phyloP scores from a whole-genome alignment of 73 alveolate genomes.

The Paramecium tetraurelia region DNA sequence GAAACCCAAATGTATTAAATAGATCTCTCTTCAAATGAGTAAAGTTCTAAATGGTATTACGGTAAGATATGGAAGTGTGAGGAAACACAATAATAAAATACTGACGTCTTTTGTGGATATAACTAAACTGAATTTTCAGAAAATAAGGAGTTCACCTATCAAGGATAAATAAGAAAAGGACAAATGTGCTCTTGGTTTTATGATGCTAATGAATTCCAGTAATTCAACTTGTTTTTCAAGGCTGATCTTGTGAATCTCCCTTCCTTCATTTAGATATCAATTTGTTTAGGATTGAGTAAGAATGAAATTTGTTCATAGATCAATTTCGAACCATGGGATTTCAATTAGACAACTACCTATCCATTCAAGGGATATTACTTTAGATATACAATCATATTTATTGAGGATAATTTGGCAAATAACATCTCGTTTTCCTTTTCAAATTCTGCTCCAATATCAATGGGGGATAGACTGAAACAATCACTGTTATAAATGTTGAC shows the following conservation, averaged over 20 bases:
- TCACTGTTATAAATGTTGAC: background rate
- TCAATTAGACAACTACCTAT: background rate
- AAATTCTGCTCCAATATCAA: background rate
- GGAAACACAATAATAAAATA: background rate
- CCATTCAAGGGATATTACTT: background rate
- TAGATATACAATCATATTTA: background rate
- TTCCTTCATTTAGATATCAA: background rate
- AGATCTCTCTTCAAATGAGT: background rate
- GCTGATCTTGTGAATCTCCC: background rate
- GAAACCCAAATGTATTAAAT: background rate
- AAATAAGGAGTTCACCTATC: background rate
- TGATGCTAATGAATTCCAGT: background rate
- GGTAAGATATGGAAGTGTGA: background rate
- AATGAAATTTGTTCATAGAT: background rate
- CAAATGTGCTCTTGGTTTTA: slow-evolving; percentile 29
- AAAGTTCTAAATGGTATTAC: slow-evolving; percentile 13
- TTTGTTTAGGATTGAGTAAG: background rate
- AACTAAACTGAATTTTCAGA: background rate
- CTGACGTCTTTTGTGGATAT: background rate
- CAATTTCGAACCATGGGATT: background rate
- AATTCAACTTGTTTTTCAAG: background rate
- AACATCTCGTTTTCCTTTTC: background rate
- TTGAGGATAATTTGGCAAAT: background rate
- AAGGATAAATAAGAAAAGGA: background rate
- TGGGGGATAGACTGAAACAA: background rate